phyloP scores from a whole-genome alignment of 1,139 yeast species.

The Pichia sp. region DNA sequence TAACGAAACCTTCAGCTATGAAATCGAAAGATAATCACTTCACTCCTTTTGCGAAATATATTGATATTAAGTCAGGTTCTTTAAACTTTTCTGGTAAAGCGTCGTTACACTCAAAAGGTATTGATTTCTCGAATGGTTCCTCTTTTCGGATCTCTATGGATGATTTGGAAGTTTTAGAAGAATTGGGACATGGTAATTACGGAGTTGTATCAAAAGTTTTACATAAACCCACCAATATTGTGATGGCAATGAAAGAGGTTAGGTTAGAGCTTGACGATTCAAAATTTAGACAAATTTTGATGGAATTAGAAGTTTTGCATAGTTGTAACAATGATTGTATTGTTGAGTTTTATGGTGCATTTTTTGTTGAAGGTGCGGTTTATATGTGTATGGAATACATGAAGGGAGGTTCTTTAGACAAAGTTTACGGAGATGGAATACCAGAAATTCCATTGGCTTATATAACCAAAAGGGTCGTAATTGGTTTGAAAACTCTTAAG shows the following conservation, averaged over 20 bases:
- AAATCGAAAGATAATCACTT: slow-evolving; percentile 43
- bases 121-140: slow-evolving; percentile 83
- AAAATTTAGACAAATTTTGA: slow-evolving; percentile 84
- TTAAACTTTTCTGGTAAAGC: slow-evolving; percentile 91
- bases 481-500: slow-evolving; percentile 78
- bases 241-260: slow-evolving; percentile 97
- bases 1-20: neutral
- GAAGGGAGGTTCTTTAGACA: slow-evolving; percentile 96
- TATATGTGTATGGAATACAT: slow-evolving; percentile 97
- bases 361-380: slow-evolving; percentile 95
- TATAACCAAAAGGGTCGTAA: slow-evolving; percentile 72
- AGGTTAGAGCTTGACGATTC: slow-evolving; percentile 85
- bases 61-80: slow-evolving; percentile 87
- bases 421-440: slow-evolving; percentile 63
- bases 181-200: slow-evolving; percentile 90
- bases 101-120: slow-evolving; percentile 83
- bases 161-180: slow-evolving; percentile 77
- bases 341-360: slow-evolving; percentile 95
- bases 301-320: slow-evolving; percentile 92
- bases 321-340: slow-evolving; percentile 84
- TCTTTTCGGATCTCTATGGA: slow-evolving; percentile 81
- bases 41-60: slow-evolving; percentile 76
- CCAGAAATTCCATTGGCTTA: slow-evolving; percentile 75
- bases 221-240: slow-evolving; percentile 87
- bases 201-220: slow-evolving; percentile 90